Conservation (phyloP, 2,329 filamentous ascomycete genomes). For the Exserohilum rostratum region DNA sequence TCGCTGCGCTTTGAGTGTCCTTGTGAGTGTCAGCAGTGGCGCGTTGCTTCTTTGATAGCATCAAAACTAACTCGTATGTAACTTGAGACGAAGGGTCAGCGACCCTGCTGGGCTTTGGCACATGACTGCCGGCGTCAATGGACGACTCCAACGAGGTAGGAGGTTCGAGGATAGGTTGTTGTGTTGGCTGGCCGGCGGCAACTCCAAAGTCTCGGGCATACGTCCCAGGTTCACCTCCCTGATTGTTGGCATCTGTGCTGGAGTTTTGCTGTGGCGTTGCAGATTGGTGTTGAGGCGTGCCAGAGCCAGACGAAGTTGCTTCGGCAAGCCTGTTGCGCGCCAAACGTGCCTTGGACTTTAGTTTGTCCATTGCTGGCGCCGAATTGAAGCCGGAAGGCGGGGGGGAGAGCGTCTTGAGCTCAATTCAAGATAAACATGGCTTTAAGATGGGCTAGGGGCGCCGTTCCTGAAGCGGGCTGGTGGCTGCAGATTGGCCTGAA, state of each 20-base stretch:
- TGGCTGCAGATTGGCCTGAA: constrained; percentile 20
- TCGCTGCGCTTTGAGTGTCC: constrained; percentile 22
- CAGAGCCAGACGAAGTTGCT: constrained; percentile 34
- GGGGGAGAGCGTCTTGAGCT: constrained; percentile 8
- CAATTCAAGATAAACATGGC: constrained; percentile 26
- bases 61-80: constrained; percentile 26
- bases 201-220: constrained; percentile 44
- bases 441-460: constrained; percentile 25
- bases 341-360: constrained; percentile 42
- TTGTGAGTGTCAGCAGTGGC: constrained; percentile 23
- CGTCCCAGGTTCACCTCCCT: constrained; percentile 39
- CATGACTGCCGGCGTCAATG: constrained; percentile 41
- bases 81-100: constrained; percentile 24
- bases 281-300: constrained; percentile 35
- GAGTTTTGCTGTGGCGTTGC: constrained; percentile 41
- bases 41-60: constrained; percentile 1
- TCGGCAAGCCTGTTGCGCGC: constrained; percentile 43
- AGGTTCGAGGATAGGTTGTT: constrained; percentile 34
- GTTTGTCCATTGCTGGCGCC: constrained; percentile 38
- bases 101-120: constrained; percentile 35
- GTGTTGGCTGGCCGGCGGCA: constrained; percentile 21
- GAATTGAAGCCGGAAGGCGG: constrained; percentile 11
- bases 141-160: constrained; percentile 46
- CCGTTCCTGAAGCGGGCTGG: constrained; percentile 18
- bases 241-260: constrained; percentile 40